Evolutionary conservation across 2,329 filamentous ascomycete species (phyloP), one percentile per base, ranked within the genome.

Genomic region (Diaporthe sp.): DNA sequence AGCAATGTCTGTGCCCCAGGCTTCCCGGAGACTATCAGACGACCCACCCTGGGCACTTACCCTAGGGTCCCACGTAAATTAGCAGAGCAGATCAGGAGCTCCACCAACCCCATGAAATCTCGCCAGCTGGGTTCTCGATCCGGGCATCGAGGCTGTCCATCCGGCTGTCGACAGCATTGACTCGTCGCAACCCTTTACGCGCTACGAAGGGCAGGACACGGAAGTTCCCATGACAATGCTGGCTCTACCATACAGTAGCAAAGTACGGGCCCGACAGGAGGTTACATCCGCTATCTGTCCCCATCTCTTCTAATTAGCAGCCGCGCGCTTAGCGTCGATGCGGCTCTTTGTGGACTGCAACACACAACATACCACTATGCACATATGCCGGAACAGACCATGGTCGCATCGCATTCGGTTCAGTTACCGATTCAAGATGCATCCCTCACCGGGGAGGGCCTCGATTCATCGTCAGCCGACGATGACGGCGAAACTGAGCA

Each of bases 41-140:
- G 46, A 68, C 34, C 65, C 65, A 53, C 28, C 28, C 28, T 28
- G 28, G 28, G 28, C 28, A 28, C 65, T n/a, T 12, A 17, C 15
- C 46, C 46, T 25, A 53, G 46, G 65, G 65, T 68, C 65, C 65
- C 65, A 39, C 65, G 65, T 68, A 68, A 68, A 68, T 68, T 25
- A 68, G n/a, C 13, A 53, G 22, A 25, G 65, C 46, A 53, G 65
- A 53, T 68, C 65, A 68, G 65, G 65, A 68, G 49, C 31, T 39
- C 65, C 46, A 53, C 46, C 22, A 39, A 68, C 65, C 65, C 65
- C 65, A 68, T 68, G 65, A 39, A 68, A 53, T 68, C 46, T 68
- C 65, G 46, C 65, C 65, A 53, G 34, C 31, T 53, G 53, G 31
- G n/a, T 68, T 53, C 31, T 68, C 34, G 65, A 68, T 53, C 46